Base-by-base conservation (phyloP, 768 basidiomycete species). In the Rhodotorula graminis region DNA sequence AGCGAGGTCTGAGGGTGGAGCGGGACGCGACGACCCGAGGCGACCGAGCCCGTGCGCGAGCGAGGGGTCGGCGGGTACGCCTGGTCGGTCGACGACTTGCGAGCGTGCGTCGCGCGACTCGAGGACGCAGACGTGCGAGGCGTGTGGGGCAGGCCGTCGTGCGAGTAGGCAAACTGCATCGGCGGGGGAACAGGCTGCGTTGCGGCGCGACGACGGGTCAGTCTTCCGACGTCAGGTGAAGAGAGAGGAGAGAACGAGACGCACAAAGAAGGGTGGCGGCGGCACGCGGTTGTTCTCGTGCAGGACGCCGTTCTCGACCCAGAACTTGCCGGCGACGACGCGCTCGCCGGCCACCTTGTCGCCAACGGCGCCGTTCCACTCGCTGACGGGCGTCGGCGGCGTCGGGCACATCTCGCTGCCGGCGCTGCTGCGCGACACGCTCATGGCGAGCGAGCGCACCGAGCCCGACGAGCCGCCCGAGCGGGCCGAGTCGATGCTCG, bases 181-280 rank as follows among this genome's bases (percentile, higher is more conserved):
- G 64, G 31, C 31, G 72, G 72, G 15, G 72, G 72, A 25, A 73
- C 72, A 27, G 72, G 72, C 72, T 73, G 67, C 46, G 50, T 1
- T 8, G 23, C 8, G 27, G 50, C 7, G 50, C n/a, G n/a, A n/a
- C n/a, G n/a, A n/a, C n/a, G n/a, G n/a, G n/a, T n/a, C n/a, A n/a
- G n/a, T n/a, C n/a, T n/a, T n/a, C n/a, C n/a, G n/a, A n/a, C n/a
- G n/a, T n/a, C n/a, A n/a, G 62, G 25, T 16, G 16, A 18, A 2
- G 42, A 46, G 19, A n/a, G 46, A 40, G 52, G 2, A 29, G n/a
- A 47, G 3, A 50, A 25, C 18, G 37, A 37, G 29, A 25, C 72
- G 44, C 50, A 73, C 72, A 55, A 73, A 73, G 67, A 73, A 73
- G 3, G 72, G 72, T 1, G 67, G 72, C 9, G 67, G 72, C 44